phyloP scores from a whole-genome alignment of 495 filamentous ascomycete genomes.

The Rostrohypoxylon terebratum region DNA sequence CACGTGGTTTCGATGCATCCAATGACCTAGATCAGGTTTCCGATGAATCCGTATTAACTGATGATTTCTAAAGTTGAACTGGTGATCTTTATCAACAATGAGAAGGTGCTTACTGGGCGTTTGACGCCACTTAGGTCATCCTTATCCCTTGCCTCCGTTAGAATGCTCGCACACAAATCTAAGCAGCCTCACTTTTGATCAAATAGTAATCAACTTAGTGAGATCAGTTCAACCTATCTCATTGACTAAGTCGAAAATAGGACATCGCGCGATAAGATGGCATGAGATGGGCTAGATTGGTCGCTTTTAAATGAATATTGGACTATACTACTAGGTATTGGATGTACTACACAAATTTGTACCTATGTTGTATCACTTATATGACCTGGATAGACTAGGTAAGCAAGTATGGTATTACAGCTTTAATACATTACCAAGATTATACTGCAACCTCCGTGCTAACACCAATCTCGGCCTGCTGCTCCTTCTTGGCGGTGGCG shows the following conservation, averaged over 20 bases:
- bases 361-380: too few species aligned
- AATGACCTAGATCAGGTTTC: background rate
- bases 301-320: background rate
- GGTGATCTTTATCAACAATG: background rate
- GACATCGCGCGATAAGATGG: background rate
- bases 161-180: background rate
- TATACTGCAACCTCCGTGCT: conserved; percentile 30
- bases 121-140: background rate
- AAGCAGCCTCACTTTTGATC: background rate
- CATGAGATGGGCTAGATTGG: background rate
- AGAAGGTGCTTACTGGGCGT: background rate
- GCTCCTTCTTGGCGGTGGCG: conserved; percentile 18
- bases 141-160: background rate
- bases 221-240: background rate
- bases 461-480: conserved; percentile 15
- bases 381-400: too few species aligned
- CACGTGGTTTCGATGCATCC: background rate
- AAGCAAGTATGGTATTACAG: too few species aligned
- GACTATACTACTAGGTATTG: background rate
- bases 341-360: background rate
- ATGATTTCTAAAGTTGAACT: background rate
- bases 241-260: background rate
- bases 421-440: background rate
- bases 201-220: background rate
- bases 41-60: background rate